Evolutionary conservation across 2,329 filamentous ascomycete genomes (phyloP), one percentile per base, ranked within the genome.

Genomic region (Nannizziopsis barbatae): DNA sequence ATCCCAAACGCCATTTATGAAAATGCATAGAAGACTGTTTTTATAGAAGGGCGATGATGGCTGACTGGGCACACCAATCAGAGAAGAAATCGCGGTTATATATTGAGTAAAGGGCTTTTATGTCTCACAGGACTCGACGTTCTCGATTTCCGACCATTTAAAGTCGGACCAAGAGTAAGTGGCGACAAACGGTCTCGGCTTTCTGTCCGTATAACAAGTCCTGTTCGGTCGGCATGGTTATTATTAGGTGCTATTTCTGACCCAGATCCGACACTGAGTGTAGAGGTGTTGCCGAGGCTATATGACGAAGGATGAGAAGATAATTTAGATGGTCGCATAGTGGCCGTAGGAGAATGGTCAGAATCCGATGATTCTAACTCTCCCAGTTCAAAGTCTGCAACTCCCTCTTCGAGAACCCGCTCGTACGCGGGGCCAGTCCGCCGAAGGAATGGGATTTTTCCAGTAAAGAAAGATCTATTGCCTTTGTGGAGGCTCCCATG

Each of bases 401-500:
- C 70, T 9, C 84, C 88, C 56, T 89, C 84, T 66, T 95, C 88
- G 45, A 93, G 69, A 2, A 95, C 83, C 27, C 87, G 81, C 61
- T 95, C 89, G 60, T 95, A 95, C 2, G 76, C 71, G 6, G 71
- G 61, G 43, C 55, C 55, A 11, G 56, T 60, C 5, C 63, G 58
- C 12, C 62, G 58, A 55, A 65, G 63, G 17, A 67, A 46, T 47
- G 53, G 48, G 12, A 47, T 5, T 51, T 77, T 74, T 11, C 75
- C 59, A 76, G 53, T 93, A 84, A 3, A 92, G 65, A 60, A 84
- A 86, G 63, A 11, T 61, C 60, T 38, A 7, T 7, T 27, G 60
- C 54, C 50, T 55, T 62, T 36, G 59, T 43, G 31, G 9, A 38
- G 46, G 57, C 44, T 61, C 60, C 52, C 74, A 75, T 51, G 50